Conservation (phyloP, 1,284 basidiomycete species). For the Irpex sp. region DNA sequence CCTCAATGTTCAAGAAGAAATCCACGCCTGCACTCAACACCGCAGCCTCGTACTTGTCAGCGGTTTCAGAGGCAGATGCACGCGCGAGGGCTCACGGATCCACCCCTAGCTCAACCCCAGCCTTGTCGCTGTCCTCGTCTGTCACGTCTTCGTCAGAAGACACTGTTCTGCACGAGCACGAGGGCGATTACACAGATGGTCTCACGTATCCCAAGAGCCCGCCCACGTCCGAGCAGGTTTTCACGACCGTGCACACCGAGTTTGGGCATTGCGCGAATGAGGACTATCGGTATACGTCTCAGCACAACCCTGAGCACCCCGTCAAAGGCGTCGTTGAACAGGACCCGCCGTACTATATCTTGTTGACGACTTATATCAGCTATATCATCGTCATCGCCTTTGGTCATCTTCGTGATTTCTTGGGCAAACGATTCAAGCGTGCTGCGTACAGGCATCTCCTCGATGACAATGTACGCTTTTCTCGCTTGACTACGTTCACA, state of each 20-base stretch:
- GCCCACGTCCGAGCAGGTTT: slow-evolving; percentile 74
- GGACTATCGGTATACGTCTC: slow-evolving; percentile 62
- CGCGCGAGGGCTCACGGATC: slow-evolving; percentile 42
- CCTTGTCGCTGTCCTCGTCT: slow-evolving; percentile 68
- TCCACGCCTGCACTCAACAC: slow-evolving; percentile 50
- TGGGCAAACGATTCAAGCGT: slow-evolving; percentile 84
- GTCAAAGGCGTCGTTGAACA: slow-evolving; percentile 56
- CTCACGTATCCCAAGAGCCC: slow-evolving; percentile 56
- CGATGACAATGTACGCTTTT: slow-evolving; percentile 68
- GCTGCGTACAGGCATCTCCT: slow-evolving; percentile 78
- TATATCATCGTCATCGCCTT: slow-evolving; percentile 87
- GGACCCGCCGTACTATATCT: slow-evolving; percentile 87
- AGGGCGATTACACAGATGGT: slow-evolving; percentile 46
- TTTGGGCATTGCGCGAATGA: slow-evolving; percentile 83
- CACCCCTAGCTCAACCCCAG: slow-evolving; percentile 55
- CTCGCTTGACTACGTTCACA: slow-evolving; percentile 6
- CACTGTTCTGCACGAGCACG: slow-evolving; percentile 49
- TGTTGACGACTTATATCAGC: slow-evolving; percentile 89
- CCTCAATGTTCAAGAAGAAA: slow-evolving; percentile 64
- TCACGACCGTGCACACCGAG: slow-evolving; percentile 76
- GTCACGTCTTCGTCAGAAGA: slow-evolving; percentile 63
- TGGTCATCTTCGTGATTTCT: slow-evolving; percentile 93
- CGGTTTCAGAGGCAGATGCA: slow-evolving; percentile 66
- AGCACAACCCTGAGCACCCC: slow-evolving; percentile 50
- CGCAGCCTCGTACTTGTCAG: slow-evolving; percentile 70